Percentiles rank a stretch among this genome's conserved stretches.
These are phyloP conservation scores for Gamsiella multidivaricata DNA, from an alignment of 192 early-diverging fungal genomes.

Conservation along the genomic window DNA sequence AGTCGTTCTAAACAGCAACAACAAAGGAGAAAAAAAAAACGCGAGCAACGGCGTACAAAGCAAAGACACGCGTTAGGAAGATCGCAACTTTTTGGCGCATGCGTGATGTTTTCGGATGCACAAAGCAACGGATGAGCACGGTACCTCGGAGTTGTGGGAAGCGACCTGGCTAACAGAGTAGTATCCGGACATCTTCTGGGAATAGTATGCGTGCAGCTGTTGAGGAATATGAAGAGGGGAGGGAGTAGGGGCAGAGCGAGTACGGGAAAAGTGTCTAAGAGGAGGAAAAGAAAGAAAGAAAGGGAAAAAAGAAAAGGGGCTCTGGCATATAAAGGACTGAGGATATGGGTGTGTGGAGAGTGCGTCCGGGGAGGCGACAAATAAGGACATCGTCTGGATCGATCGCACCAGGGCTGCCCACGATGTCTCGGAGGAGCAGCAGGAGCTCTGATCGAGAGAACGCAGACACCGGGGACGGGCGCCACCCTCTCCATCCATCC, in stretches of 20 bases:
- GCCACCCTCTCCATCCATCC: too few relatives aligned
- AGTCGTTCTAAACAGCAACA: slow-evolving; percentile 34
- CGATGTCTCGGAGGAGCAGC: too few relatives aligned
- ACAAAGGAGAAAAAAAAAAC: background rate
- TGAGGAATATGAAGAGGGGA: background rate
- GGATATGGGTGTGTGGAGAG: background rate
- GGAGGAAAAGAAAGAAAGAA: background rate
- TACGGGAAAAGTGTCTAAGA: background rate
- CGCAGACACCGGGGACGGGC: too few relatives aligned
- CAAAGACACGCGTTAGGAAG: background rate
- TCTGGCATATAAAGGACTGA: background rate
- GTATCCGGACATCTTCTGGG: slow-evolving; percentile 46
- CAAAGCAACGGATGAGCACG: too few relatives aligned
- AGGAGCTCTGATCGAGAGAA: too few relatives aligned
- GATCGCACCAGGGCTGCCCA: background rate
- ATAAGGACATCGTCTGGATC: background rate
- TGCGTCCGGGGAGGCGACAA: background rate
- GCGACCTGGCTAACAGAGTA: slow-evolving; percentile 48
- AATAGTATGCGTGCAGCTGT: background rate
- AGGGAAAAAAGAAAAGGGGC: background rate
- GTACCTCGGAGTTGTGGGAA: slow-evolving; percentile 49
- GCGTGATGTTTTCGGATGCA: too few relatives aligned
- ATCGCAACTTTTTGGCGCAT: too few relatives aligned
- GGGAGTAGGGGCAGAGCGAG: slow-evolving; percentile 3
- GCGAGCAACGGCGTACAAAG: background rate